Evolutionary conservation across 805 yeast species (phyloP).

Genomic region (Candida wancherniae): DNA sequence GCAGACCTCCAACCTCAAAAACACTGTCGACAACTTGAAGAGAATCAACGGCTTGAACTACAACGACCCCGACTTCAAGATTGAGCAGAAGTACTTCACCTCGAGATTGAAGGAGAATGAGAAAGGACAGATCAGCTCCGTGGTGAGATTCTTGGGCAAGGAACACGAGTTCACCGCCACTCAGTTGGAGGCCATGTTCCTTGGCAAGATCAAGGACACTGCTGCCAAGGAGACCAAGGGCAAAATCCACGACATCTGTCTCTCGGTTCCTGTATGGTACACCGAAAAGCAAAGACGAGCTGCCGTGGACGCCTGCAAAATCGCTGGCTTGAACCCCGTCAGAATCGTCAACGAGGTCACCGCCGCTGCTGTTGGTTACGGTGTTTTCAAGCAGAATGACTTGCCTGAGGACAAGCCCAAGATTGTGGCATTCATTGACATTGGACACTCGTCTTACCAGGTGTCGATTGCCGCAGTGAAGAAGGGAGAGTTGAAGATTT

Average conservation of each 20-base stretch:
- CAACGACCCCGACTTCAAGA: conserved; percentile 69
- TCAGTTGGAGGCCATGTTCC: conserved; percentile 92
- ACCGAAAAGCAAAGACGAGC: conserved; percentile 96
- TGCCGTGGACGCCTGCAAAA: conserved; percentile 87
- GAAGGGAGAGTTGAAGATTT: conserved; percentile 91
- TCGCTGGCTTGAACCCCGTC: conserved; percentile 97
- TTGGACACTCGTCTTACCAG: conserved; percentile 94
- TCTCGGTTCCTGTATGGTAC: conserved; percentile 97
- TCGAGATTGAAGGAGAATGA: conserved; percentile 63
- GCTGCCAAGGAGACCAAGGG: conserved; percentile 79
- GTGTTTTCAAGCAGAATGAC: conserved; percentile 91
- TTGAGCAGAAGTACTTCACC: conserved; percentile 71
- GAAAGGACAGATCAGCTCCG: conserved; percentile 75
- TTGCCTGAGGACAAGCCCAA: conserved; percentile 91
- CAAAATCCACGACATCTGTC: conserved; percentile 78
- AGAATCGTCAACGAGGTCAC: conserved; percentile 96
- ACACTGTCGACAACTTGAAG: conserved; percentile 93
- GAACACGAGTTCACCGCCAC: conserved; percentile 76
- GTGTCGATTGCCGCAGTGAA: conserved; percentile 86
- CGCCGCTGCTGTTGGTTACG: conserved; percentile 98
- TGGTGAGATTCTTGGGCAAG: conserved; percentile 80
- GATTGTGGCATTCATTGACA: conserved; percentile 89
- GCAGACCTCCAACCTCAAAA: conserved; percentile 93
- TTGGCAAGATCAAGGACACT: conserved; percentile 81
- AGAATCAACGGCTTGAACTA: conserved; percentile 79